Evolutionary conservation across 2,329 filamentous ascomycete genomes (phyloP).

Genomic region (Dothideomycetes sp.): DNA sequence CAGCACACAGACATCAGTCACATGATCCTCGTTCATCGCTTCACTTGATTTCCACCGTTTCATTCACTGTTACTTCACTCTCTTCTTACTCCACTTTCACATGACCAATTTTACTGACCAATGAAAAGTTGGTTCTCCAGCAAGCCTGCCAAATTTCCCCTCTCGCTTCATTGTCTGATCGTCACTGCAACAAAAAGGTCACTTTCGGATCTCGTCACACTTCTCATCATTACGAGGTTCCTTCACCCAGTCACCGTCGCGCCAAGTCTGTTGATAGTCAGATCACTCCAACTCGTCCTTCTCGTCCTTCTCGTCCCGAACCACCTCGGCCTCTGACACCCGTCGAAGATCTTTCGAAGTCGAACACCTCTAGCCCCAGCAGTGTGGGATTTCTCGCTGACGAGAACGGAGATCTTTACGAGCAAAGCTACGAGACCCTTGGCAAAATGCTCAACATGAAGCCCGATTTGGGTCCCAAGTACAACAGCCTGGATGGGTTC

Average conservation of each 20-base stretch:
- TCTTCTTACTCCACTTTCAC: neutral
- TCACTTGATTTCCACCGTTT: neutral
- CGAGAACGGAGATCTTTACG: neutral
- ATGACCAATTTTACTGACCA: neutral
- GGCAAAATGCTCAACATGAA: neutral
- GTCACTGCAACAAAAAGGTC: neutral
- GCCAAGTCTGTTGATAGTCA: neutral
- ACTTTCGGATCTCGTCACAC: neutral
- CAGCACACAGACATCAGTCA: too few relatives aligned
- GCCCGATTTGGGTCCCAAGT: neutral
- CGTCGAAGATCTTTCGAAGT: too few relatives aligned
- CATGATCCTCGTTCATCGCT: too few relatives aligned
- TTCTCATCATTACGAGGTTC: neutral
- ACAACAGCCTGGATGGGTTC: neutral
- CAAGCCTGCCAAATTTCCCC: too few relatives aligned
- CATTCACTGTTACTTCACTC: too few relatives aligned
- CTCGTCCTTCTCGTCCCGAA: neutral
- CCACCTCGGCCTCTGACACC: neutral
- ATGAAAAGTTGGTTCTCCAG: neutral
- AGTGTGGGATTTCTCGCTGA: neutral
- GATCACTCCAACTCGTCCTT: neutral
- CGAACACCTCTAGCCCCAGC: neutral
- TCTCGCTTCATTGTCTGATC: neutral
- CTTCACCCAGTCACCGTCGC: constrained; percentile 1
- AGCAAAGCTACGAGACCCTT: neutral